These are phyloP conservation scores for Fusarium chuoi DNA, from an alignment of 2,329 filamentous ascomycete genomes.

Conservation along the genomic window DNA sequence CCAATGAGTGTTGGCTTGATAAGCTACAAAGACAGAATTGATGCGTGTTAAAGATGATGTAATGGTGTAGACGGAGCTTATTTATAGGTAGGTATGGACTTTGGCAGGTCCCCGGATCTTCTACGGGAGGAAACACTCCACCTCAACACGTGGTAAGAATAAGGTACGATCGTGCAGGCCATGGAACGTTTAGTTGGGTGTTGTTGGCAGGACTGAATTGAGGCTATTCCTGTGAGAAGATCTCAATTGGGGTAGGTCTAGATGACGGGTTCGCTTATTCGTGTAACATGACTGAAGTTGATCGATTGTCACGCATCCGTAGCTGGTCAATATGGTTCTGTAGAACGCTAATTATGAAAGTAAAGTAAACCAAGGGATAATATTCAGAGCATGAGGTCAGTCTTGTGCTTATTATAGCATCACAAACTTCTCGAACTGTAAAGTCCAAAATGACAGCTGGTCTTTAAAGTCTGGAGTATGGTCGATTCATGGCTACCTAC, in stretches of 20 bases:
- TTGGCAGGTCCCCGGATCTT: constrained; percentile 3
- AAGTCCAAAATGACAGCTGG: background rate
- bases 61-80: constrained; percentile 18
- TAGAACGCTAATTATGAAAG: background rate
- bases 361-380: background rate
- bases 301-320: background rate
- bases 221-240: background rate
- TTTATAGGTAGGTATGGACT: background rate
- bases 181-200: constrained; percentile 2
- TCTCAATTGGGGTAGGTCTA: background rate
- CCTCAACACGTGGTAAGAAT: constrained; percentile 25
- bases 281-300: background rate
- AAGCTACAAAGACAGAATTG: constrained; percentile 17
- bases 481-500: background rate
- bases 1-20: constrained; percentile 18
- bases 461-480: background rate
- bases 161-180: constrained; percentile 6
- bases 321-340: background rate
- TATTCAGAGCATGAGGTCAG: background rate
- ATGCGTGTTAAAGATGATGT: constrained; percentile 36
- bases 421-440: background rate
- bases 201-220: background rate
- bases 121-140: constrained; percentile 36
- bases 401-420: background rate
- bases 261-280: background rate